These are phyloP conservation scores for Aspergillus asperescens DNA, from an alignment of 495 filamentous ascomycete species.

Conservation along the genomic window DNA sequence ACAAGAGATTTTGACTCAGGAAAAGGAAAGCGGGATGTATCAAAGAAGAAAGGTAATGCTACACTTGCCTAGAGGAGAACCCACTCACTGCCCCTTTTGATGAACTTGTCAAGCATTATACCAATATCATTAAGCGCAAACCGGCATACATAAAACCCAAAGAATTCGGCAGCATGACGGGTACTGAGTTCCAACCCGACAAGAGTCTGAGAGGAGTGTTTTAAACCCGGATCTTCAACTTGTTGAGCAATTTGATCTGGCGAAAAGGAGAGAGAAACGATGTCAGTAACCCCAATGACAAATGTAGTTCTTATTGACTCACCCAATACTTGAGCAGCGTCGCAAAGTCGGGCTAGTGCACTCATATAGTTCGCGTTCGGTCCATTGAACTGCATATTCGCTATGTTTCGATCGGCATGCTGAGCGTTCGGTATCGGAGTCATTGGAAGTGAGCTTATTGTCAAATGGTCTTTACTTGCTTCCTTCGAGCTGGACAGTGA, in stretches of 20 bases:
- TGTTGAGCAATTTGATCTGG: constrained; percentile 93
- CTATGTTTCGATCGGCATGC: constrained; percentile 61
- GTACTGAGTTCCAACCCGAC: constrained; percentile 91
- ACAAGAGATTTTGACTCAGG: background rate
- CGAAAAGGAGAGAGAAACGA: background rate
- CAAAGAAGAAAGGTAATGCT: background rate
- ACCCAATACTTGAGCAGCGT: constrained; percentile 92
- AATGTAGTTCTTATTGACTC: constrained; percentile 33
- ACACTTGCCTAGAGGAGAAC: constrained; percentile 51
- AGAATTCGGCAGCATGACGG: constrained; percentile 94
- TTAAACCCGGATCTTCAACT: constrained; percentile 87
- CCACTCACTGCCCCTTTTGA: constrained; percentile 96
- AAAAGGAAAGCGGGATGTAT: constrained; percentile 7
- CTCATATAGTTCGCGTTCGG: constrained; percentile 88
- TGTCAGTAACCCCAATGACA: background rate
- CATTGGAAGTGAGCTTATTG: constrained; percentile 77
- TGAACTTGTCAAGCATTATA: constrained; percentile 89
- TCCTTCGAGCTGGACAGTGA: constrained; percentile 37
- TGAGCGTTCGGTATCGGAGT: constrained; percentile 57
- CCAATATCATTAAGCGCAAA: constrained; percentile 83
- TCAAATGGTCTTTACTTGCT: constrained; percentile 53
- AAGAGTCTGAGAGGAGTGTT: constrained; percentile 76
- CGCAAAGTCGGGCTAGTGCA: constrained; percentile 84
- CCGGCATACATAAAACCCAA: constrained; percentile 92
- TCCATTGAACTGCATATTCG: constrained; percentile 65